Base-by-base conservation (phyloP, 1,139 yeast species). In the Blastobotrys proliferans region DNA sequence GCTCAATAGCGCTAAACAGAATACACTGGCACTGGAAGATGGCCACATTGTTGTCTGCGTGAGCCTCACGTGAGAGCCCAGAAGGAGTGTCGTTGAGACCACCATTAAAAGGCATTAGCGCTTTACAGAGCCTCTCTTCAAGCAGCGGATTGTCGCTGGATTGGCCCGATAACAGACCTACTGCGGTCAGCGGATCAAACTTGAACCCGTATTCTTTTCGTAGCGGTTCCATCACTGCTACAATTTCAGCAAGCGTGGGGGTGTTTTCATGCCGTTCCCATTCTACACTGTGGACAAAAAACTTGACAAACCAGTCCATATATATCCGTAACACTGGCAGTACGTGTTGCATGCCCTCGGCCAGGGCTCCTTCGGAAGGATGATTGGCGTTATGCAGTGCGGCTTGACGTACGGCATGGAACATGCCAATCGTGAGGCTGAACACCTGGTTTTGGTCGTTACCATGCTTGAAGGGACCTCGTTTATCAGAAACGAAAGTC, bases 21-120 rank as follows among this genome's bases (percentile, higher is more conserved):
- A 44, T 26, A 35, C 43, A 41, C 14, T 40, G 42, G 35, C 41
- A 29, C 24, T 42, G 47, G 19, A 38, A 41, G 22, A 9, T 17
- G 4, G 39, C 27, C n/a, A 28, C 17, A 11, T 37, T 40, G 26
- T 39, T 16, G 8, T 40, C 21, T 2, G 34, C 14, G 17, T 13
- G 17, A 17, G 22, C 32, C 6, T 17, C 28, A 34, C n/a, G 32
- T 25, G 29, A 24, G 13, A 43, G 16, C 4, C 52, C 55, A 32
- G 43, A 39, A 1, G 56, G 56, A 16, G 46, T 42, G 25, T 52
- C 56, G 26, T 42, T 46, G 13, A 52, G 38, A 1, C 42, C 50
- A 3, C 48, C 47, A 8, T 38, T 27, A 10, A 46, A 36, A 13
- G 50, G 38, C 6, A 19, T 30, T 9, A 49, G 13, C 4, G 50